Evolutionary conservation across 2,329 filamentous ascomycete species (phyloP), one percentile per base, ranked within the genome.

Genomic region (Dothideomycetes sp.): DNA sequence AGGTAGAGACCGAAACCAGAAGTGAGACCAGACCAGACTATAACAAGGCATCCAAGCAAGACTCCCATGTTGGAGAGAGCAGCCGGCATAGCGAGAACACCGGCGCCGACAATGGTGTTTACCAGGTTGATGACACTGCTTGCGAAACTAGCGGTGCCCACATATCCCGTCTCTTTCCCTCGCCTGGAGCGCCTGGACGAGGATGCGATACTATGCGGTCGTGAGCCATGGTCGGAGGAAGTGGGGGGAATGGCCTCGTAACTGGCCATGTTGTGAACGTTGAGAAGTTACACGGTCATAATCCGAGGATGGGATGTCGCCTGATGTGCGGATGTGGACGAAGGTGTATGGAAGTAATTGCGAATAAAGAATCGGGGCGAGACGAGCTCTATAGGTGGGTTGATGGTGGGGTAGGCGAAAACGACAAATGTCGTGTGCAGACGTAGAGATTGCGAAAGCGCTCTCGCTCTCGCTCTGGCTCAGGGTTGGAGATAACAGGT

Each of bases 61-160:
- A 98, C 88, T 53, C 91, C 91, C 78, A 96, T 94, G 55, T 94
- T 87, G 11, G 87, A 91, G 63, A 98, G 77, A 33, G 91, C 89
- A 4, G 85, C 80, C n/a, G 89, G 89, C 88, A 95, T 83, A 36
- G 89, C 91, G 31, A 98, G 76, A 2, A 93, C 88, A 39, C 91
- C 91, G 27, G 91, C 89, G 41, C 91, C 91, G 47, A 98, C 77
- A 54, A 98, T 98, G 14, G 91, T 98, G 62, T 98, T 98, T 48
- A 96, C 72, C 48, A 98, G 70, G 60, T 98, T 98, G 64, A 96
- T 82, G 49, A 91, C 82, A 58, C 88, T 94, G 65, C 87, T 94
- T 39, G 81, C 61, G 77, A 84, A 94, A 51, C 84, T 83, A 51
- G 91, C 91, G 56, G 88, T 76, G 40, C 91, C 88, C 44, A 62